phyloP scores from a whole-genome alignment of 2,329 filamentous ascomycete genomes.

The Diaporthe ilicicola region DNA sequence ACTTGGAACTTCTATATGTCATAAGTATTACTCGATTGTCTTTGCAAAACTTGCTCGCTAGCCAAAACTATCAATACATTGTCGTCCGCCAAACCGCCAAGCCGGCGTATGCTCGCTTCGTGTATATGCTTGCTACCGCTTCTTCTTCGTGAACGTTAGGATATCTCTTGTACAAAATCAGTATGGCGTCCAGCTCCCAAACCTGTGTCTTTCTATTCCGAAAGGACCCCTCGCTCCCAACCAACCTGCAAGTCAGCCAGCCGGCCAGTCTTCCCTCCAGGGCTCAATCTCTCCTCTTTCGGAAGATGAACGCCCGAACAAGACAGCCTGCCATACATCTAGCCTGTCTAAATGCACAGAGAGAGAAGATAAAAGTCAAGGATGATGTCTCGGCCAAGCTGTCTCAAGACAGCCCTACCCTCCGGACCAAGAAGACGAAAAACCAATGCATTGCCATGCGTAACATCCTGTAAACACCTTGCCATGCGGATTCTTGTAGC shows the following conservation, averaged over 20 bases:
- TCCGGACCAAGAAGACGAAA: not conserved
- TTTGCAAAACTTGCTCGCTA: not conserved
- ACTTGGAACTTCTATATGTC: not conserved
- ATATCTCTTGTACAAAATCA: constrained; percentile 18
- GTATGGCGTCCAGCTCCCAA: not conserved
- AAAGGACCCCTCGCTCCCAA: not conserved
- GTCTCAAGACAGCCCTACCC: not conserved
- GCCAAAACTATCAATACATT: constrained; percentile 13
- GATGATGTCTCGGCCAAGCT: not conserved
- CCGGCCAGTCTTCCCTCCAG: not conserved
- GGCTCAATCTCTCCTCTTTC: not conserved
- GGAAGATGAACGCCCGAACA: not conserved
- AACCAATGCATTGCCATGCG: constrained; percentile 24
- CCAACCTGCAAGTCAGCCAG: not conserved
- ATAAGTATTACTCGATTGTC: not conserved
- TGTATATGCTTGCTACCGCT: constrained; percentile 4
- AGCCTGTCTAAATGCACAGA: constrained; percentile 23
- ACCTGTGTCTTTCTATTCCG: not conserved
- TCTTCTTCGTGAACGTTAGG: not conserved
- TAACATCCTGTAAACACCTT: constrained; percentile 31
- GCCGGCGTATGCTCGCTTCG: constrained; percentile 5
- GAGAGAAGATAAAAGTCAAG: not conserved
- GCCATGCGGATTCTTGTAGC: constrained; percentile 24
- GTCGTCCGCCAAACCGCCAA: not conserved
- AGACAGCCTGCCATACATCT: not conserved